phyloP scores from a whole-genome alignment of 2,329 filamentous ascomycete genomes.

The Fusarium concolor region DNA sequence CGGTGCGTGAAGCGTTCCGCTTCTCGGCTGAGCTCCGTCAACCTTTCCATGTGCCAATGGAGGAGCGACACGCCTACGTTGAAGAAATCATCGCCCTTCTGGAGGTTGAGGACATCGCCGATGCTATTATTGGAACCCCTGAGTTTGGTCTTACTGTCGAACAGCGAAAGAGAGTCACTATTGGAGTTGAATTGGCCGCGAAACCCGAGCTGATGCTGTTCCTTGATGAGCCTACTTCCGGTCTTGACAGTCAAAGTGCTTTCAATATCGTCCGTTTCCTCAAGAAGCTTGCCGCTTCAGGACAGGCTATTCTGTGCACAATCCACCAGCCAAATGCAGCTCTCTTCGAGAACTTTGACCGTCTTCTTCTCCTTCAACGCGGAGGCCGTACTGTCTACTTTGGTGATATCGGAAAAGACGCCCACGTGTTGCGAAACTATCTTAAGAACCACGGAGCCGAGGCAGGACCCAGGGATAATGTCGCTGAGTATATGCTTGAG shows the following conservation, averaged over 20 bases:
- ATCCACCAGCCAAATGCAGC: slow-evolving; percentile 91
- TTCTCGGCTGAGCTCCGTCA: slow-evolving; percentile 73
- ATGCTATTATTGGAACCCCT: slow-evolving; percentile 67
- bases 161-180: slow-evolving; percentile 82
- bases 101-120: slow-evolving; percentile 69
- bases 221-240: slow-evolving; percentile 82
- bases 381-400: slow-evolving; percentile 89
- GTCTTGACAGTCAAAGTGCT: slow-evolving; percentile 71
- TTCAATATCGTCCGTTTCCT: slow-evolving; percentile 84
- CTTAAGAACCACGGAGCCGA: slow-evolving; percentile 70
- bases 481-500: slow-evolving; percentile 86
- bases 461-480: slow-evolving; percentile 66
- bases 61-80: slow-evolving; percentile 69
- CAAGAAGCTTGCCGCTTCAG: slow-evolving; percentile 80
- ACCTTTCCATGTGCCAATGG: slow-evolving; percentile 62
- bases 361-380: slow-evolving; percentile 80
- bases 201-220: slow-evolving; percentile 82
- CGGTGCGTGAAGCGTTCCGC: slow-evolving; percentile 71
- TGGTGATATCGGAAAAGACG: slow-evolving; percentile 83
- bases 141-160: slow-evolving; percentile 78
- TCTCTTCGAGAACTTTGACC: slow-evolving; percentile 89
- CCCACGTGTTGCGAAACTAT: slow-evolving; percentile 74
- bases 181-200: slow-evolving; percentile 88
- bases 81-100: slow-evolving; percentile 70
- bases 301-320: slow-evolving; percentile 89